Evolutionary conservation across 495 filamentous ascomycete species (phyloP).

Genomic region (Penicillium bovifimosum): DNA sequence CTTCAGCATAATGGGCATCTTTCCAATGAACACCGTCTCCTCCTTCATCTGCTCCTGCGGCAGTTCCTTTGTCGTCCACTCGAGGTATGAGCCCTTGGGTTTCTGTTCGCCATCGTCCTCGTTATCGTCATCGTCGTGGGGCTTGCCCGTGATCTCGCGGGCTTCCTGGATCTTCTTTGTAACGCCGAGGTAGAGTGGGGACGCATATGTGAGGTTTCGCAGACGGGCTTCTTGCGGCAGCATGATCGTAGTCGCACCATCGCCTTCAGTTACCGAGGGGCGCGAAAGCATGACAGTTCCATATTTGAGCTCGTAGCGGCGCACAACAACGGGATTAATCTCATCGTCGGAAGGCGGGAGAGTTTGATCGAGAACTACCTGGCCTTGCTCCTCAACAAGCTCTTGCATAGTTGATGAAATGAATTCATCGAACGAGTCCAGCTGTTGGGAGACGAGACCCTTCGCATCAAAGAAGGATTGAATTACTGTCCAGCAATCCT

Average conservation of each 20-base stretch:
- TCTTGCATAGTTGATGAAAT: constrained; percentile 87
- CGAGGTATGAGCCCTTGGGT: constrained; percentile 39
- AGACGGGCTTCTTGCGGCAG: constrained; percentile 89
- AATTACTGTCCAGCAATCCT: constrained; percentile 97
- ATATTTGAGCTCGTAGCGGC: constrained; percentile 91
- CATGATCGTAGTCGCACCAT: constrained; percentile 75
- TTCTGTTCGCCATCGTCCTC: constrained; percentile 44
- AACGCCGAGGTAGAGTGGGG: constrained; percentile 82
- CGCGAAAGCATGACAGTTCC: constrained; percentile 75
- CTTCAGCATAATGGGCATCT: constrained; percentile 96
- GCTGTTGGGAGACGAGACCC: constrained; percentile 93
- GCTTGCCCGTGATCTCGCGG: constrained; percentile 59
- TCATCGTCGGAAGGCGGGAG: constrained; percentile 65
- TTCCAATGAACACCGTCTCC: constrained; percentile 77
- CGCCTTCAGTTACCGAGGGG: constrained; percentile 85
- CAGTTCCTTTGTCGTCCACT: constrained; percentile 48
- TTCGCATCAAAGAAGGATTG: constrained; percentile 92
- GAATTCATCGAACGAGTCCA: constrained; percentile 98
- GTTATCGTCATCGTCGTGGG: constrained; percentile 44
- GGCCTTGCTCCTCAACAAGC: constrained; percentile 80
- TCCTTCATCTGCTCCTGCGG: constrained; percentile 60
- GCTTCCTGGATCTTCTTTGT: constrained; percentile 74
- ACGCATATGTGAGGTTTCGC: constrained; percentile 91
- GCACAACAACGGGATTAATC: constrained; percentile 65
- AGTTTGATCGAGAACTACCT: constrained; percentile 83